Evolutionary conservation across 2,329 filamentous ascomycete genomes (phyloP), one percentile per base, ranked within the genome.

Genomic region (Fusarium chaquense): DNA sequence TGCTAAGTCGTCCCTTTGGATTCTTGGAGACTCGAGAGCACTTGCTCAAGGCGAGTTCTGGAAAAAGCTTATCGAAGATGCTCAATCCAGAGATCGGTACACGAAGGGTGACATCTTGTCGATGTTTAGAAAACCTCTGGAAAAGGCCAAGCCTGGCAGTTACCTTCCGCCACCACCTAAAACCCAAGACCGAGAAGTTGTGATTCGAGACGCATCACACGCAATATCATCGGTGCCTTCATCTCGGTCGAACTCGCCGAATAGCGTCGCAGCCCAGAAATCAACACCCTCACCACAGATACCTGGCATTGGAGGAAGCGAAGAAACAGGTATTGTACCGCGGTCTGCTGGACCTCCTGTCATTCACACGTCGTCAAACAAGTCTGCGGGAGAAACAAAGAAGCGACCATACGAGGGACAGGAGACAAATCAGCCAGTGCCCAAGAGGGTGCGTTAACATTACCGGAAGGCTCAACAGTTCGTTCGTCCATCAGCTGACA

Each of bases 1-100:
- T 84, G 97, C 96, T 7, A 98, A 97, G 80, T 97, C 93, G 12
- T 98, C 95, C 35, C 86, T 99, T 12, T 99, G 95, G 93, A 95
- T 99, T 61, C 86, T 99, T 28, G 96, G 96, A 71, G 97, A 98
- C 79, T 96, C 96, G 0, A 87, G 91, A 60, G 93, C 94, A 35
- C 85, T 99, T 54, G 84, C 91, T 26, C 92, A 97, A 76, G 96
- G 96, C 64, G 89, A 96, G 76, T 98, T 93, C 80, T 99, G 97
- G 96, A 89, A 87, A 67, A 91, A 90, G 69, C 85, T 99, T 44
- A 93, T 99, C 55, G 87, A 91, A 35, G 92, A 99, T 80, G 92
- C 96, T 8, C 89, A 89, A 74, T 79, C 81, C 22, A 88, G 96
- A 75, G 87, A 92, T 66, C 83, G 90, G 12, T 97, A 96, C 78